Percentiles rank a stretch among this genome's conserved stretches.
Conservation (phyloP, 2,329 filamentous ascomycete genomes). For the Didymellaceae sp. region DNA sequence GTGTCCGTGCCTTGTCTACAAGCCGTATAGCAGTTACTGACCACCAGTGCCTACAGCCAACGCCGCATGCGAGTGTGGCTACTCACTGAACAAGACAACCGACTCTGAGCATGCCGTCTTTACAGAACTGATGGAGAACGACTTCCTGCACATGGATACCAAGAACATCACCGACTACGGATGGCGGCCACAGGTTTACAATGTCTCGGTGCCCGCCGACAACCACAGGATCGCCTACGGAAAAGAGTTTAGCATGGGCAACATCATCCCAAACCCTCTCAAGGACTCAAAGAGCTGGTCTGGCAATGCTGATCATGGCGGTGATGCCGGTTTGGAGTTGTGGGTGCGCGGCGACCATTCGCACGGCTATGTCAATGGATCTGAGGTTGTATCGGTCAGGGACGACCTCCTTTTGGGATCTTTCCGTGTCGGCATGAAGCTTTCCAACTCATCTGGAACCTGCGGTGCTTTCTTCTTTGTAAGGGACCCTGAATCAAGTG, state of each 20-base stretch:
- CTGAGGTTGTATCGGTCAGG: conserved; percentile 68
- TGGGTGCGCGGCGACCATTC: conserved; percentile 46
- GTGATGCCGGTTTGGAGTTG: conserved; percentile 48
- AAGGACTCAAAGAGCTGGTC: conserved; percentile 51
- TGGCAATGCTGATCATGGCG: conserved; percentile 54
- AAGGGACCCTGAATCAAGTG: conserved; percentile 22
- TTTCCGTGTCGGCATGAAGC: conserved; percentile 71
- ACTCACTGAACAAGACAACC: conserved; percentile 61
- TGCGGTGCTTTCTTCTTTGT: conserved; percentile 85
- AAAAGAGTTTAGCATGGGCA: conserved; percentile 65
- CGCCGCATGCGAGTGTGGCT: conserved; percentile 75
- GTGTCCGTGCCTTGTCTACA: neutral
- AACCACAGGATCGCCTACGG: conserved; percentile 68
- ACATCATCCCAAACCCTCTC: conserved; percentile 63
- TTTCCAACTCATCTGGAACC: conserved; percentile 67
- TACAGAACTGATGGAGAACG: conserved; percentile 73
- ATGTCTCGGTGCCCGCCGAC: conserved; percentile 59
- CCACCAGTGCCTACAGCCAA: conserved; percentile 32
- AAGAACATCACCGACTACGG: conserved; percentile 55
- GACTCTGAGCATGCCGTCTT: conserved; percentile 59
- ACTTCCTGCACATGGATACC: conserved; percentile 68
- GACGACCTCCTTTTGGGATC: conserved; percentile 72
- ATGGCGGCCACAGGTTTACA: conserved; percentile 73
- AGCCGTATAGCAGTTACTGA: conserved; percentile 10
- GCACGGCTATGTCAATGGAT: conserved; percentile 63